These are phyloP conservation scores for Aspergillus calidoustus DNA, from an alignment of 2,329 filamentous ascomycete genomes.

Conservation along the genomic window DNA sequence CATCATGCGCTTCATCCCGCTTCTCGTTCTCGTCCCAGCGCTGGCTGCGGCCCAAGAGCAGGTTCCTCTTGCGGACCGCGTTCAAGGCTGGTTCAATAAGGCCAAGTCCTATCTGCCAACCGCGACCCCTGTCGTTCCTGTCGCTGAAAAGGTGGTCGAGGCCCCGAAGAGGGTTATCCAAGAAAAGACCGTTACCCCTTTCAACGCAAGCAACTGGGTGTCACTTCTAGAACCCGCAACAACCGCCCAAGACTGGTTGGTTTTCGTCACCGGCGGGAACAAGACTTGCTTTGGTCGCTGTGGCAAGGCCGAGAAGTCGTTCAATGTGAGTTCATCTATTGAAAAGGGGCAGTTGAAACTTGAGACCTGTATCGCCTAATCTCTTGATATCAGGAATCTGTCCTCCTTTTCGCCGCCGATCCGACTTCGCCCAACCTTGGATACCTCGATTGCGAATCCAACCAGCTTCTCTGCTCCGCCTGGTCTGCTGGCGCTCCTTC, in stretches of 20 bases:
- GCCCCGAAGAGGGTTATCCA: slow-evolving; percentile 49
- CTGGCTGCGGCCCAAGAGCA: slow-evolving; percentile 63
- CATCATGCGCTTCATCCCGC: slow-evolving; percentile 59
- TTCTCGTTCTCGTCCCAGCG: slow-evolving; percentile 54
- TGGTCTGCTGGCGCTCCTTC: slow-evolving; percentile 63
- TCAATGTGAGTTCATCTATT: slow-evolving; percentile 46
- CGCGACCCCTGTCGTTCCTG: slow-evolving; percentile 41
- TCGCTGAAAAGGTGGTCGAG: slow-evolving; percentile 49
- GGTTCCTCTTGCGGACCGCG: slow-evolving; percentile 54
- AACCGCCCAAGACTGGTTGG: slow-evolving; percentile 59
- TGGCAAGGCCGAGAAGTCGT: slow-evolving; percentile 57
- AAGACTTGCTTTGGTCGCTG: slow-evolving; percentile 67
- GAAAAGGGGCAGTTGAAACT: slow-evolving; percentile 4
- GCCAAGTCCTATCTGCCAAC: slow-evolving; percentile 61
- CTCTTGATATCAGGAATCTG: slow-evolving; percentile 51
- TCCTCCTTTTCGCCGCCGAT: slow-evolving; percentile 57
- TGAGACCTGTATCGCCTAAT: slow-evolving; percentile 17
- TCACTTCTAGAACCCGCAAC: slow-evolving; percentile 51
- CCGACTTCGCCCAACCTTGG: slow-evolving; percentile 62
- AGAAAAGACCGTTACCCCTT: slow-evolving; percentile 54
- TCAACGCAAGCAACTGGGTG: slow-evolving; percentile 64
- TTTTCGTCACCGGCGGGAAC: slow-evolving; percentile 68
- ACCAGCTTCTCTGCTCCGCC: slow-evolving; percentile 63
- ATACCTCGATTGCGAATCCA: slow-evolving; percentile 62
- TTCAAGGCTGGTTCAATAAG: slow-evolving; percentile 54